Conservation (phyloP, 179 eudicot species). For the Beta macrorhiza region DNA sequence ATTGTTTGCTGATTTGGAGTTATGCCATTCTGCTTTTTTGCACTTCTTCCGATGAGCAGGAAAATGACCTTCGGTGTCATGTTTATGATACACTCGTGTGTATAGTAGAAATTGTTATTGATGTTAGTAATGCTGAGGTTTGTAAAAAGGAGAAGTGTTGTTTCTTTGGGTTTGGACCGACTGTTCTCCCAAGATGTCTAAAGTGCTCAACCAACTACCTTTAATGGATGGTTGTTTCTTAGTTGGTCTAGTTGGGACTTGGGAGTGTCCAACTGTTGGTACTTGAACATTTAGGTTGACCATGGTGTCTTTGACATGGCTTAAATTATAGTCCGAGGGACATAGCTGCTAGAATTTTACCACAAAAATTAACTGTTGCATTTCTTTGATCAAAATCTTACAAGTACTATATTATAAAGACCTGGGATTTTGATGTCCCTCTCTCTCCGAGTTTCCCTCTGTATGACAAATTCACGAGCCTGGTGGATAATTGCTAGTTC, state of each 20-base stretch:
- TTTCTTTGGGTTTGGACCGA: neutral
- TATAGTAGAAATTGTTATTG: neutral
- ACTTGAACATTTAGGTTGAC: neutral
- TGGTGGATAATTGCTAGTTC: neutral
- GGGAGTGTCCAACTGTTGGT: neutral
- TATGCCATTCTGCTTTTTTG: too few relatives aligned
- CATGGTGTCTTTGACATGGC: neutral
- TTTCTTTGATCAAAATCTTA: neutral
- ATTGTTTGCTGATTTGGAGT: too few relatives aligned
- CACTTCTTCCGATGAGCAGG: too few relatives aligned
- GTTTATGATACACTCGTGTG: neutral
- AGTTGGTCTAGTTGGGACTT: neutral
- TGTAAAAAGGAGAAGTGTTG: neutral
- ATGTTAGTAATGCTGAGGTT: neutral
- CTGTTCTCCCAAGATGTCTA: neutral
- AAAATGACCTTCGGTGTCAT: too few relatives aligned
- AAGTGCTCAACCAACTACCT: conserved; percentile 1
- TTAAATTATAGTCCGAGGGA: neutral
- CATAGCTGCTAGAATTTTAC: neutral
- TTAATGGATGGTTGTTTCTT: neutral
- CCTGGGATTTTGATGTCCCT: neutral
- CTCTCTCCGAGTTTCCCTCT: neutral
- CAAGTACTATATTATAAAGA: neutral
- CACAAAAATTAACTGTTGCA: neutral
- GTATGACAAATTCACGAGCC: neutral